A percentile compares a stretch with the other conserved stretches of the same genome.
These are phyloP conservation scores for Eleusine indica DNA, from an alignment of 176 grass and related monocot genomes.

Conservation along the genomic window DNA sequence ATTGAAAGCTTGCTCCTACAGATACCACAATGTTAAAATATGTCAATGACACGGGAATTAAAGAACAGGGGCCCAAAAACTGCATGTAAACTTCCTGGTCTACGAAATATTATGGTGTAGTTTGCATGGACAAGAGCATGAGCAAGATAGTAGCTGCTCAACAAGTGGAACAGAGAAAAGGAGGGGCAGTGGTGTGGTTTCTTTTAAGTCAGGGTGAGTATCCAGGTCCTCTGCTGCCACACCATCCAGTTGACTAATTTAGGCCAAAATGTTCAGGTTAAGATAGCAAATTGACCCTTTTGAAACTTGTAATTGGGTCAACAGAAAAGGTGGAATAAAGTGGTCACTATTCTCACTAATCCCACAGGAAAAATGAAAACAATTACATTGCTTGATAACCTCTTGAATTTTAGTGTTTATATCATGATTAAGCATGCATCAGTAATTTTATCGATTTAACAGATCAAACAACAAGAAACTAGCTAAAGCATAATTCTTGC, in stretches of 20 bases:
- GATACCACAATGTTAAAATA: conserved; percentile 23
- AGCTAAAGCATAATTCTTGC: conserved; percentile 8
- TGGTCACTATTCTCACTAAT: too few relatives aligned
- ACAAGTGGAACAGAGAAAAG: too few relatives aligned
- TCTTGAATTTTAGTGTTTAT: neutral
- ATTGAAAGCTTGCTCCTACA: conserved; percentile 68
- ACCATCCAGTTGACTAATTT: too few relatives aligned
- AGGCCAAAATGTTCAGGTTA: too few relatives aligned
- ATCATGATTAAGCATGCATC: conserved; percentile 6
- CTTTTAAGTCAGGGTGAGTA: too few relatives aligned
- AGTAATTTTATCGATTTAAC: conserved; percentile 1
- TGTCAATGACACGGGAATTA: conserved; percentile 33
- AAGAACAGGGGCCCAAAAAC: neutral
- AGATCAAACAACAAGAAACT: conserved; percentile 7
- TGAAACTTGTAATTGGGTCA: too few relatives aligned
- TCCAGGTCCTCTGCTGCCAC: too few relatives aligned
- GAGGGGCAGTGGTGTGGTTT: too few relatives aligned
- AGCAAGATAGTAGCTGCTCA: too few relatives aligned
- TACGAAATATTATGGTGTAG: neutral
- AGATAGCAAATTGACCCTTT: too few relatives aligned
- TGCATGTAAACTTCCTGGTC: conserved; percentile 28
- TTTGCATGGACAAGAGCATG: too few relatives aligned
- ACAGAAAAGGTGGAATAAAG: too few relatives aligned
- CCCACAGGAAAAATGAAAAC: neutral
- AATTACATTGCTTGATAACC: conserved; percentile 17